phyloP scores from a whole-genome alignment of 2,329 filamentous ascomycete species.

The Colletotrichum endophyticum region DNA sequence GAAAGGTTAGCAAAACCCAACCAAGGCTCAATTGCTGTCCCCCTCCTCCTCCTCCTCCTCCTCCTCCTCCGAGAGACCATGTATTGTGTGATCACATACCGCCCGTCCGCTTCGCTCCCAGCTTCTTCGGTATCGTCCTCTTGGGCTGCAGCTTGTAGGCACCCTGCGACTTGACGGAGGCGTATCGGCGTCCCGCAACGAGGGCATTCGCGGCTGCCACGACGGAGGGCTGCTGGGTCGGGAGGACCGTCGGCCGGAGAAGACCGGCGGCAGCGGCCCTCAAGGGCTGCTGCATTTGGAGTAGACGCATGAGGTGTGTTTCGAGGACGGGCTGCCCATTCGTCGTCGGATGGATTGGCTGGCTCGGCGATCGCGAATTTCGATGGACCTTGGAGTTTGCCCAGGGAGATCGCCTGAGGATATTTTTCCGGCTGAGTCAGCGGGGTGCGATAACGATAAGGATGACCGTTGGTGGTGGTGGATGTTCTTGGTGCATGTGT shows the following conservation, averaged over 20 bases:
- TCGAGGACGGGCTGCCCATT: slow-evolving; percentile 14
- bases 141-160: slow-evolving; percentile 69
- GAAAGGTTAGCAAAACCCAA: slow-evolving; percentile 1
- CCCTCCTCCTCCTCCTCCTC: background rate
- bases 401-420: slow-evolving; percentile 16
- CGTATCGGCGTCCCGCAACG: slow-evolving; percentile 57
- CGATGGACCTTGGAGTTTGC: background rate
- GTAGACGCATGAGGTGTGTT: slow-evolving; percentile 46
- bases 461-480: background rate
- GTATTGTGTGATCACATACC: slow-evolving; percentile 60
- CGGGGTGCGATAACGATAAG: slow-evolving; percentile 19
- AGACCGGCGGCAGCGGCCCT: slow-evolving; percentile 42
- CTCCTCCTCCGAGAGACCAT: background rate
- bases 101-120: slow-evolving; percentile 92
- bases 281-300: slow-evolving; percentile 51
- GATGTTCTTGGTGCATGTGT: background rate
- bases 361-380: slow-evolving; percentile 2
- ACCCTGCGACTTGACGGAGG: slow-evolving; percentile 68
- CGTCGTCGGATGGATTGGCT: background rate
- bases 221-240: slow-evolving; percentile 15
- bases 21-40: background rate
- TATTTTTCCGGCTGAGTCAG: slow-evolving; percentile 22
- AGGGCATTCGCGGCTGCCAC: slow-evolving; percentile 38
- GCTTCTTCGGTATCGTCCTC: slow-evolving; percentile 74
- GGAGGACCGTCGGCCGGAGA: slow-evolving; percentile 15